A percentile compares a stretch with the other conserved stretches of the same genome.
phyloP scores from a whole-genome alignment of 2,329 filamentous ascomycete genomes.

The Colletotrichum cordylinicola region DNA sequence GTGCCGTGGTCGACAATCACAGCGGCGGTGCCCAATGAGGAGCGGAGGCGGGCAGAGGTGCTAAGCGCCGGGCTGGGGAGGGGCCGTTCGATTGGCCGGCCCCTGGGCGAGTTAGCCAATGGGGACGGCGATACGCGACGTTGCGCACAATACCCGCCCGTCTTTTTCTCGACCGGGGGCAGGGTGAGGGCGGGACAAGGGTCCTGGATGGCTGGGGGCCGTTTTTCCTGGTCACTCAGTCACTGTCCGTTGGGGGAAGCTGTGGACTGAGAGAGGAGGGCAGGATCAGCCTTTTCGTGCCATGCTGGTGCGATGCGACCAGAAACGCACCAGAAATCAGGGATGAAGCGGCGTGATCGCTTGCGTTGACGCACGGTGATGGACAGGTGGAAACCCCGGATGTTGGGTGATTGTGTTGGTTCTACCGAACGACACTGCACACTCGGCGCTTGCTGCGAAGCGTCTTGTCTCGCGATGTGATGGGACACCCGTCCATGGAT shows the following conservation, averaged over 20 bases:
- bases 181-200: neutral
- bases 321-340: neutral
- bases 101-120: conserved; percentile 7
- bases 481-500: neutral
- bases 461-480: neutral
- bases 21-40: conserved; percentile 18
- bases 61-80: conserved; percentile 21
- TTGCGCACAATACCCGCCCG: conserved; percentile 21
- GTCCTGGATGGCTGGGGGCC: neutral
- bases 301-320: conserved; percentile 17
- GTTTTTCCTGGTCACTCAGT: neutral
- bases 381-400: neutral
- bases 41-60: conserved; percentile 1
- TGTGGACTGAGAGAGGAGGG: neutral
- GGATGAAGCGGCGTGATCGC: neutral
- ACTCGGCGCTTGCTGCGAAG: conserved; percentile 6
- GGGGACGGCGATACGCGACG: neutral
- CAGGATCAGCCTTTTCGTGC: conserved; percentile 9
- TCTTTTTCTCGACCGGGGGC: neutral
- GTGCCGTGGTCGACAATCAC: conserved; percentile 22
- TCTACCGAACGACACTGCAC: neutral
- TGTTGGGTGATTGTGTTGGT: neutral
- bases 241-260: neutral
- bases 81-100: conserved; percentile 17
- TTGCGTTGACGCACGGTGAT: neutral